A percentile compares a stretch with the other conserved stretches of the same genome.
Conservation (phyloP, 345 rosid species). For the Psidium friedrichsthalianum region DNA sequence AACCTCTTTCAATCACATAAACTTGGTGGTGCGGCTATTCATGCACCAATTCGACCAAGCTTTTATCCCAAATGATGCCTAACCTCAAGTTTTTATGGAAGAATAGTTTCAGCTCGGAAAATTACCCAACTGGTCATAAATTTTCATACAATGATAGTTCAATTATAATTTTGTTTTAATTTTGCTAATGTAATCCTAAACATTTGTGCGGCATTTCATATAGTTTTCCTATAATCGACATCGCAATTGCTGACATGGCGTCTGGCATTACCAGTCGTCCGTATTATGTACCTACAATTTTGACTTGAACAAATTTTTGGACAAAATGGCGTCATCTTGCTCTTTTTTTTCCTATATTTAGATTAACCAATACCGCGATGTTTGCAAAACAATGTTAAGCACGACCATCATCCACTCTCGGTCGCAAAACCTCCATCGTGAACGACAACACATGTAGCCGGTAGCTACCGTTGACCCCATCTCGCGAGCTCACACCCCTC, state of each 20-base stretch:
- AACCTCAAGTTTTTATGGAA: not conserved
- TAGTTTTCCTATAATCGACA: not conserved
- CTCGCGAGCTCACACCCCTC: not conserved
- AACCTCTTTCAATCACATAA: too few species aligned
- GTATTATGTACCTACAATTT: fast-evolving
- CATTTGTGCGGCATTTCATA: not conserved
- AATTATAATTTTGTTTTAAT: not conserved
- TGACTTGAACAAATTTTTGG: fast-evolving
- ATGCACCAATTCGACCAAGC: fast-evolving
- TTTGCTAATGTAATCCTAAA: not conserved
- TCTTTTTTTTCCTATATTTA: too few species aligned
- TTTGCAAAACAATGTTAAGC: not conserved
- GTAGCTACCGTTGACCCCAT: not conserved
- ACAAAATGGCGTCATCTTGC: not conserved
- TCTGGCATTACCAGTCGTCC: fast-evolving
- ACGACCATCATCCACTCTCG: not conserved
- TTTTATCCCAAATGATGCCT: not conserved
- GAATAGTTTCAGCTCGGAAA: not conserved
- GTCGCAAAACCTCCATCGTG: not conserved
- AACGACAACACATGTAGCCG: too few species aligned
- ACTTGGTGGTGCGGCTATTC: not conserved
- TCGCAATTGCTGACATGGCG: not conserved
- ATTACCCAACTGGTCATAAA: not conserved
- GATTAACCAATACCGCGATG: not conserved
- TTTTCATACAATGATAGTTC: not conserved